A percentile compares a stretch with the other conserved stretches of the same genome.
Evolutionary conservation across 305 asterid species (phyloP).

Genomic region (Solanum hybrid): DNA sequence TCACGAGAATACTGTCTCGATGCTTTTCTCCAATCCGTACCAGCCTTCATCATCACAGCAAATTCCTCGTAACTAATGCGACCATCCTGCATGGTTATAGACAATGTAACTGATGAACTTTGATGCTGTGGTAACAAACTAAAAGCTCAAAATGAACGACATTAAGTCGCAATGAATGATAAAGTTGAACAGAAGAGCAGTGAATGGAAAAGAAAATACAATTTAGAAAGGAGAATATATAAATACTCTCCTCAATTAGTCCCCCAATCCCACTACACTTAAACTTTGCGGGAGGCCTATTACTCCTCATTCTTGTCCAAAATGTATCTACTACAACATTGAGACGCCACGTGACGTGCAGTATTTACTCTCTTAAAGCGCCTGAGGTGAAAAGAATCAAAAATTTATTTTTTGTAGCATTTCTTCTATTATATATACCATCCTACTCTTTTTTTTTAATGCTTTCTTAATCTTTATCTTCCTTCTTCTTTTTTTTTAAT

Average conservation of each 20-base stretch:
- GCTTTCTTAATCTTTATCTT: not conserved
- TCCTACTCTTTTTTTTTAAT: not conserved
- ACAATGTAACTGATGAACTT: not conserved
- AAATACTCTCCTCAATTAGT: not conserved
- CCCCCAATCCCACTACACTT: not conserved
- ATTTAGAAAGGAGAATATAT: not conserved
- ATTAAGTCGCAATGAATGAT: not conserved
- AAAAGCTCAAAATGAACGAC: not conserved
- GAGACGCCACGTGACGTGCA: not conserved
- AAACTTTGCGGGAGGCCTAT: not conserved
- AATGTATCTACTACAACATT: not conserved
- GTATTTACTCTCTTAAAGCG: not conserved
- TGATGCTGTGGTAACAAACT: not conserved
- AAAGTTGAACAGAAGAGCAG: not conserved
- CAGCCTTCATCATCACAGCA: constrained; percentile 68
- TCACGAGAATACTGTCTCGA: constrained; percentile 72
- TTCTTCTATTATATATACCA: not conserved
- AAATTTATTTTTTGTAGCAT: not conserved
- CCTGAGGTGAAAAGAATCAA: not conserved
- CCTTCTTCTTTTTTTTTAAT: not conserved
- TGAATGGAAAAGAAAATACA: not conserved
- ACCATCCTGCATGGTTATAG: constrained; percentile 42
- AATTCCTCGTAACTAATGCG: constrained; percentile 63
- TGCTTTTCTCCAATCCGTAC: constrained; percentile 78
- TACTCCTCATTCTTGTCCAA: not conserved